phyloP scores from a whole-genome alignment of 305 asterid species.

The Rubia tinctorum region DNA sequence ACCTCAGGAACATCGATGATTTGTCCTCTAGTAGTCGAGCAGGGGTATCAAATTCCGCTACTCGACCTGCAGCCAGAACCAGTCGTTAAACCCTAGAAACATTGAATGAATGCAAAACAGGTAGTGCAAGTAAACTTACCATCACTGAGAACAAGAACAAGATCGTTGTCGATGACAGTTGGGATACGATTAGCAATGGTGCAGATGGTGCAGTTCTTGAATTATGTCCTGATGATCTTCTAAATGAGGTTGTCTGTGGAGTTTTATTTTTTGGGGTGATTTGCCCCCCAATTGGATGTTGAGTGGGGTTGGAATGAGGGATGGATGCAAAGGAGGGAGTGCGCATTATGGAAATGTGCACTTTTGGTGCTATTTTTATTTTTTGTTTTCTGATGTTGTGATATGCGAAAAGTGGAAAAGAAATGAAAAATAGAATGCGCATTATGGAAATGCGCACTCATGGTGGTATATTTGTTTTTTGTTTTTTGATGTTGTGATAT shows the following conservation, averaged over 20 bases:
- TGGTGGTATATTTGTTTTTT: too few species aligned
- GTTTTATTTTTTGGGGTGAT: too few species aligned
- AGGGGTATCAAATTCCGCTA: slow-evolving; percentile 90
- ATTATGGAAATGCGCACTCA: too few species aligned
- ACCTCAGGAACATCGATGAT: slow-evolving; percentile 92
- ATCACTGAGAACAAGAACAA: slow-evolving; percentile 98
- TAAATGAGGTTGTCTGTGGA: slow-evolving; percentile 97
- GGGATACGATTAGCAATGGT: slow-evolving; percentile 99
- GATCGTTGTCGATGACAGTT: slow-evolving; percentile 95
- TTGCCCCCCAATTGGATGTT: too few species aligned
- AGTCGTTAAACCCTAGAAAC: background rate
- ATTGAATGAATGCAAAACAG: background rate
- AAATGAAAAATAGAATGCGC: too few species aligned
- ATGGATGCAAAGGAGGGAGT: too few species aligned
- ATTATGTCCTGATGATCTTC: slow-evolving; percentile 87
- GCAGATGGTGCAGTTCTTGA: slow-evolving; percentile 85
- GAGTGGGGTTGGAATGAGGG: too few species aligned
- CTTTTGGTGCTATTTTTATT: too few species aligned
- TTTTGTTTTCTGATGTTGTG: too few species aligned
- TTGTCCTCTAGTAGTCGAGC: slow-evolving; percentile 83
- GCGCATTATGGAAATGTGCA: too few species aligned
- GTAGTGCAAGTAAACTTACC: slow-evolving; percentile 39
- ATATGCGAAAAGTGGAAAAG: too few species aligned
- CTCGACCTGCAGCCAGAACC: slow-evolving; percentile 60
- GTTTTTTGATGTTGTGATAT: too few species aligned